Conservation (phyloP, 169 alveolate genomes). For the Cryptosporidium bovis region DNA sequence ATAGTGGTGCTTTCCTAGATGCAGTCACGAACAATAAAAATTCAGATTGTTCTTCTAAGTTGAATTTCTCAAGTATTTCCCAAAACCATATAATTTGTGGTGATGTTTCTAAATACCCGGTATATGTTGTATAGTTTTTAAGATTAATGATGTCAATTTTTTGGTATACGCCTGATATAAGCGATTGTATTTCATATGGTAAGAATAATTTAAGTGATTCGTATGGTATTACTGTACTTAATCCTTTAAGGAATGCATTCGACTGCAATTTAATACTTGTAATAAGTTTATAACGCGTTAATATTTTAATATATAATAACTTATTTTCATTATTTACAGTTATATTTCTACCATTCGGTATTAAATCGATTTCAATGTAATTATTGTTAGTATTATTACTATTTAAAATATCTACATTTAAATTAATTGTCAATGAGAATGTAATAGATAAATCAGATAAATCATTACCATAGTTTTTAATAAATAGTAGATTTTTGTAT, state of each 20-base stretch:
- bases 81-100: slow-evolving; percentile 90
- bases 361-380: slow-evolving; percentile 76
- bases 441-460: slow-evolving; percentile 76
- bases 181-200: slow-evolving; percentile 92
- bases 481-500: slow-evolving; percentile 76
- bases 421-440: slow-evolving; percentile 77
- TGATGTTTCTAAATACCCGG: slow-evolving; percentile 87
- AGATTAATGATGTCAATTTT: slow-evolving; percentile 91
- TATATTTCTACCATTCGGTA: slow-evolving; percentile 82
- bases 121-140: slow-evolving; percentile 86
- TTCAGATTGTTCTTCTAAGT: slow-evolving; percentile 87
- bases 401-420: not conserved
- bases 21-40: slow-evolving; percentile 95
- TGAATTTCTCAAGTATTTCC: slow-evolving; percentile 90
- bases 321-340: slow-evolving; percentile 85
- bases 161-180: slow-evolving; percentile 92
- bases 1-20: slow-evolving; percentile 95
- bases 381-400: slow-evolving; percentile 1
- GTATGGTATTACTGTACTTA: slow-evolving; percentile 88
- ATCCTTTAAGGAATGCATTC: slow-evolving; percentile 90
- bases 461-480: slow-evolving; percentile 77
- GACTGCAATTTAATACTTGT: slow-evolving; percentile 86
- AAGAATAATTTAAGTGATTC: slow-evolving; percentile 91
- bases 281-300: slow-evolving; percentile 90
- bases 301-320: slow-evolving; percentile 86